Base-by-base conservation (phyloP, 2,329 filamentous ascomycete species). In the Xylariaceae sp. region DNA sequence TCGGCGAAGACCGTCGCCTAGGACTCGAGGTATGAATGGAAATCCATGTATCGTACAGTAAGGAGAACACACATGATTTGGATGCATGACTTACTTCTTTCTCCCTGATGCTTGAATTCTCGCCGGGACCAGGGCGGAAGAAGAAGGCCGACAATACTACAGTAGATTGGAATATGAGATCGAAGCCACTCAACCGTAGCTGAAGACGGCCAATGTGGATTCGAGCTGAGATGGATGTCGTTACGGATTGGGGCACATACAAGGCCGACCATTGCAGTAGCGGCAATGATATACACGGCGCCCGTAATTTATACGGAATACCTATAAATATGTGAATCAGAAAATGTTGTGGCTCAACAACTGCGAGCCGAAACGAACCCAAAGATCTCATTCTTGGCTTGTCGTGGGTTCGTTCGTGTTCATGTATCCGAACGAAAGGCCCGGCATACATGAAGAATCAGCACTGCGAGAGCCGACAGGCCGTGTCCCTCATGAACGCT, bases 391-490 rank as follows among this genome's bases (percentile, higher is more conserved):
- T 18, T 15, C 51, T n/a, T 35, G 18, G 8, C 15, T 57, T 23
- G 47, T 44, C 13, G 34, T 37, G 37, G 13, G 47, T 51, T 53
- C 45, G 57, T 39, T 53, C 49, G 57, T 39, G 51, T 37, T 55
- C 35, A 51, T 34, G 35, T 55, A 44, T 37, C 54, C 53, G 48
- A 39, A 59, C 18, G 56, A 51, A 52, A 48, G 56, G 51, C 47
- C 17, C 55, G 55, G 48, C 49, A 51, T 18, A 9, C n/a, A 48
- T 7, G 51, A 56, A 63, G 45, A 60, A 62, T 55, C 60, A 58
- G 52, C 56, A 58, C 64, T 63, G 54, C 60, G 60, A 63, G 60
- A 57, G 63, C 63, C 9, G 47, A 30, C 54, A 56, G 53, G 53
- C 13, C 45, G 49, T 50, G 47, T 48, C 17, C 49, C 48, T 39